Evolutionary conservation across 352 stramenopile genomes (phyloP), one percentile per base, ranked within the genome.

Genomic region (Lagenidium giganteum): DNA sequence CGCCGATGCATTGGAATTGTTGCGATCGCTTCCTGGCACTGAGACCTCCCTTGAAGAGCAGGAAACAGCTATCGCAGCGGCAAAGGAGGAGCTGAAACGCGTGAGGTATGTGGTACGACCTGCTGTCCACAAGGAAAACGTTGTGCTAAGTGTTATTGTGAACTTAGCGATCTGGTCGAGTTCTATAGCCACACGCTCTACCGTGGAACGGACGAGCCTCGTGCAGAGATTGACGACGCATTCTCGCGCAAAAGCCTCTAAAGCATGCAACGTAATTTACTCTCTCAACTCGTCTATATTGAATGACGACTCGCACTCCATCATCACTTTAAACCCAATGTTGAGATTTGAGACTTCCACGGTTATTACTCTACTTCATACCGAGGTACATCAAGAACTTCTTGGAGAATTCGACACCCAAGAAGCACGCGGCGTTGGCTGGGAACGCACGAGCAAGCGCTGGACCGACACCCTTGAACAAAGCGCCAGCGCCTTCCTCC

Each of bases 371-470:
- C 35, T 86, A 93, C 58, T 91, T 84, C 48, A 91, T 66, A 31
- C 79, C 82, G 16, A 90, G 73, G 45, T 63, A 73, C 34, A 54
- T 68, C 23, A 93, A 57, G 49, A 87, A 79, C 61, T 89, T 91
- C 59, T 89, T 88, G 31, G 82, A 93, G 54, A 92, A 87, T 54
- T 93, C 82, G 14, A 93, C 76, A 33, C 82, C 82, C 1, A 93
- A 57, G 63, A 99, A 99, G 64, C 96, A 99, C 6, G 95, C 93
- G 7, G 96, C 96, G 55, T 98, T 98, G 12, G 95, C 95, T 18
- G 79, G 79, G 72, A 99, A 98, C 12, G 96, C 96, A 52, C 87
- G 83, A 9, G 89, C 87, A 70, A 99, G 90, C 23, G 95, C 95
- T 28, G 96, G 95, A 18, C 83, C 81, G 33, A 98, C 74, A 26